phyloP scores from a whole-genome alignment of 139 green algal genomes.

The Edaphochlamys debaryana region DNA sequence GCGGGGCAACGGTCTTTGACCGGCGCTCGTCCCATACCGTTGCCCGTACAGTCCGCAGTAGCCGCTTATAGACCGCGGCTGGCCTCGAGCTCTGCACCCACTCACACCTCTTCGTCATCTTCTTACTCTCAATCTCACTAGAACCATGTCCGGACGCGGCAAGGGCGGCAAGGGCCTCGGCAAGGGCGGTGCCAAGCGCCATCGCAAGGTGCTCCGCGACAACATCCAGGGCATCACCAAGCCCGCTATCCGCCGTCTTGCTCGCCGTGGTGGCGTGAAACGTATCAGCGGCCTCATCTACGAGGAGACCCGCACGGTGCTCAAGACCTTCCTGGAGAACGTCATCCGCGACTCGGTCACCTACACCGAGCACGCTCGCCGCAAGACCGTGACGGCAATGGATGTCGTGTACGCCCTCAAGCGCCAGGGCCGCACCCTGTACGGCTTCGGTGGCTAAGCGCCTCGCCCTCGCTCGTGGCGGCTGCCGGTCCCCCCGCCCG shows the following conservation, averaged over 20 bases:
- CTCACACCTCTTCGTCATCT: too few relatives aligned
- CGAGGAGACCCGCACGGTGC: constrained; percentile 85
- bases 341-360: constrained; percentile 2
- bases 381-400: not conserved
- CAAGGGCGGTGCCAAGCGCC: constrained; percentile 90
- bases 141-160: constrained; percentile 93
- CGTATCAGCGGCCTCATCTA: constrained; percentile 88
- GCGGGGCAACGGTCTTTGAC: too few relatives aligned
- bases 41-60: too few relatives aligned
- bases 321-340: constrained; percentile 82
- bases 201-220: constrained; percentile 90
- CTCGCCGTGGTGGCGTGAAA: constrained; percentile 77
- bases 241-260: constrained; percentile 86
- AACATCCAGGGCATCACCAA: constrained; percentile 98
- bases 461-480: too few relatives aligned
- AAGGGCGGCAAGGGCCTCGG: constrained; percentile 94
- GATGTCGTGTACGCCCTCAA: not conserved
- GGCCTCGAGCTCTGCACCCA: too few relatives aligned
- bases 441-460: not conserved
- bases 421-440: constrained; percentile 1
- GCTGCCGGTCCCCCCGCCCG: too few relatives aligned
- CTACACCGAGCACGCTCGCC: not conserved
- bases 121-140: too few relatives aligned
- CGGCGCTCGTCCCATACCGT: too few relatives aligned
- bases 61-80: too few relatives aligned